These are phyloP conservation scores for Stropharia rugosoannulata DNA, from an alignment of 768 basidiomycete genomes.

Conservation along the genomic window DNA sequence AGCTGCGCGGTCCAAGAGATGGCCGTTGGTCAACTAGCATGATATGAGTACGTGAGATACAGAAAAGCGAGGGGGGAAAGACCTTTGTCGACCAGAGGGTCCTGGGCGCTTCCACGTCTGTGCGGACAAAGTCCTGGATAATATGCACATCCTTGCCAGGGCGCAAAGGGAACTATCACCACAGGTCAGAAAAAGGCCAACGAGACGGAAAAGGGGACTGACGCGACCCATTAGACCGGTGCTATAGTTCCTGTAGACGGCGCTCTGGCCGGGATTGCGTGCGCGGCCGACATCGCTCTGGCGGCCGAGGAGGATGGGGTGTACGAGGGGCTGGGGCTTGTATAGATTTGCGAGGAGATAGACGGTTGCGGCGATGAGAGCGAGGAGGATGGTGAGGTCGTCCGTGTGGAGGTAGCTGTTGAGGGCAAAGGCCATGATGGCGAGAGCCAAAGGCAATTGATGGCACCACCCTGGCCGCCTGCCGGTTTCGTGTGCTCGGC, in stretches of 20 bases:
- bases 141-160: constrained; percentile 73
- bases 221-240: constrained; percentile 83
- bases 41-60: not conserved
- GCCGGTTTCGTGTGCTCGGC: not conserved
- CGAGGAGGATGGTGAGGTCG: constrained; percentile 76
- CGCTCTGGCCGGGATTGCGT: constrained; percentile 78
- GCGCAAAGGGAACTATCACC: constrained; percentile 63
- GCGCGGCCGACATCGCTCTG: constrained; percentile 90
- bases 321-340: constrained; percentile 82
- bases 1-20: constrained; percentile 67
- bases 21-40: constrained; percentile 68
- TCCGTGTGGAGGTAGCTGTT: constrained; percentile 70
- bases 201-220: constrained; percentile 27
- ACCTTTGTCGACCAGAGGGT: constrained; percentile 84
- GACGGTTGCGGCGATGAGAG: constrained; percentile 71
- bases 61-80: constrained; percentile 8
- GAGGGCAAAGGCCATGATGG: constrained; percentile 35
- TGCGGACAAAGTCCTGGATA: constrained; percentile 63
- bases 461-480: no score
- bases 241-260: constrained; percentile 88
- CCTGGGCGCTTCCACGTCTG: constrained; percentile 64
- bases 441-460: not conserved
- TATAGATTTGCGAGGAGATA: constrained; percentile 78
- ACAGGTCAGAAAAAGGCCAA: constrained; percentile 1
- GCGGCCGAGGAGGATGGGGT: constrained; percentile 89